These are phyloP conservation scores for Kwoniella europaea DNA, from an alignment of 768 basidiomycete species.

Conservation along the genomic window DNA sequence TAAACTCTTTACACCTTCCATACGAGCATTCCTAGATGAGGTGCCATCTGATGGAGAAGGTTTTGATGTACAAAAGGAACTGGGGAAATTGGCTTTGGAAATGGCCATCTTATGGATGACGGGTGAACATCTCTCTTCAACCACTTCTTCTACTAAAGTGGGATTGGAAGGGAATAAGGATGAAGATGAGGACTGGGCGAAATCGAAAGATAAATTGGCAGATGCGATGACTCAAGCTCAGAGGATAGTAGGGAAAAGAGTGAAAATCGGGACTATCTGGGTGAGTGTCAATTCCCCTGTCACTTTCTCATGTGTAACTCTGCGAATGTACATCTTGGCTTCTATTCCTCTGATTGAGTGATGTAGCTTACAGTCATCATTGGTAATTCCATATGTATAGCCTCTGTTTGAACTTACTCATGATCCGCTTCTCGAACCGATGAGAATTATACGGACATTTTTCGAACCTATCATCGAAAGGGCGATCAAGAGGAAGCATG, in stretches of 20 bases:
- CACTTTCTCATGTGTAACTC: no score
- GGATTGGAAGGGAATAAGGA: neutral
- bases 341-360: no score
- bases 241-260: conserved; percentile 39
- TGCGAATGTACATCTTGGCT: no score
- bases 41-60: conserved; percentile 6
- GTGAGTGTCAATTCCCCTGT: conserved; percentile 17
- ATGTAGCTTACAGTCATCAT: neutral
- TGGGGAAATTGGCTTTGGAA: conserved; percentile 38
- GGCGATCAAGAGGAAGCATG: conserved; percentile 22
- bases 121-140: conserved; percentile 29
- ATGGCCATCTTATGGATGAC: conserved; percentile 50
- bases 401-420: conserved; percentile 46
- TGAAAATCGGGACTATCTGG: conserved; percentile 55
- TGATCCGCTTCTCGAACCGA: conserved; percentile 42
- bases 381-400: conserved; percentile 21
- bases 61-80: conserved; percentile 43
- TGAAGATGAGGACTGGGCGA: conserved; percentile 16
- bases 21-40: conserved; percentile 24
- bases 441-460: conserved; percentile 43
- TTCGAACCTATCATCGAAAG: conserved; percentile 42
- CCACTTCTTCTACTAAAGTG: neutral
- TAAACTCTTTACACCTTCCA: conserved; percentile 35
- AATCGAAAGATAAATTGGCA: conserved; percentile 23
- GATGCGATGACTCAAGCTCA: conserved; percentile 44